Evolutionary conservation across 2,329 filamentous ascomycete species (phyloP).

Genomic region (Colletotrichum sidae): DNA sequence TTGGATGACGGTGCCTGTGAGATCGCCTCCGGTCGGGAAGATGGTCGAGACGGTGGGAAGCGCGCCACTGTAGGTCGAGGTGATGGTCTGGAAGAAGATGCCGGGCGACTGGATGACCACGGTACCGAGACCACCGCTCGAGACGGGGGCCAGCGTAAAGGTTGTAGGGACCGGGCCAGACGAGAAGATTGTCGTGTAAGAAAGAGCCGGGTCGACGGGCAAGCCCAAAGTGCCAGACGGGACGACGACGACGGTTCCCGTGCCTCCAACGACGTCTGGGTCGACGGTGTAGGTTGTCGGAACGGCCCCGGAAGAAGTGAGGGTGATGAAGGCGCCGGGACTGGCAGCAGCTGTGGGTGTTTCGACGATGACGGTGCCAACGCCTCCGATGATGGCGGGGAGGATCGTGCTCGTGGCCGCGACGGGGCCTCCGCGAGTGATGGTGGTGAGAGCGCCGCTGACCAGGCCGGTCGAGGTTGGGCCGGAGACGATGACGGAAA

Average conservation of each 20-base stretch:
- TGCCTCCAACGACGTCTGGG: background rate
- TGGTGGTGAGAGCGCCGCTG: slow-evolving; percentile 1
- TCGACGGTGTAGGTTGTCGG: slow-evolving; percentile 1
- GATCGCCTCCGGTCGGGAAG: slow-evolving; percentile 9
- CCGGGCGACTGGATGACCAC: slow-evolving; percentile 14
- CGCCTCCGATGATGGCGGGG: slow-evolving; percentile 5
- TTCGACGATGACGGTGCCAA: slow-evolving; percentile 20
- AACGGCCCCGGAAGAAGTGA: background rate
- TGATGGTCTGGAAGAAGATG: slow-evolving; percentile 12
- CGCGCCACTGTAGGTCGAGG: slow-evolving; percentile 6
- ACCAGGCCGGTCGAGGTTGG: slow-evolving; percentile 7
- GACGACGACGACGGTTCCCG: slow-evolving; percentile 17
- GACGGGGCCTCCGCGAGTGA: slow-evolving; percentile 13
- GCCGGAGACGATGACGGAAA: slow-evolving; percentile 22
- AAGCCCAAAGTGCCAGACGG: background rate
- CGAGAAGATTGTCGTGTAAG: slow-evolving; percentile 12
- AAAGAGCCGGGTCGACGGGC: background rate
- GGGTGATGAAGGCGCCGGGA: slow-evolving; percentile 12
- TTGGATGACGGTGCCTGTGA: slow-evolving; percentile 15
- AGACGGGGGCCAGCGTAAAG: background rate
- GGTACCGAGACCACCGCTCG: slow-evolving; percentile 16
- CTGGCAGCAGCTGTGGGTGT: slow-evolving; percentile 9
- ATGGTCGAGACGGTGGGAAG: slow-evolving; percentile 4
- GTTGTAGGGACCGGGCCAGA: slow-evolving; percentile 7
- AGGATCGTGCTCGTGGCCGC: slow-evolving; percentile 17